Evolutionary conservation across 78 protist species (phyloP).

Genomic region (Reticulomyxa filosa): DNA sequence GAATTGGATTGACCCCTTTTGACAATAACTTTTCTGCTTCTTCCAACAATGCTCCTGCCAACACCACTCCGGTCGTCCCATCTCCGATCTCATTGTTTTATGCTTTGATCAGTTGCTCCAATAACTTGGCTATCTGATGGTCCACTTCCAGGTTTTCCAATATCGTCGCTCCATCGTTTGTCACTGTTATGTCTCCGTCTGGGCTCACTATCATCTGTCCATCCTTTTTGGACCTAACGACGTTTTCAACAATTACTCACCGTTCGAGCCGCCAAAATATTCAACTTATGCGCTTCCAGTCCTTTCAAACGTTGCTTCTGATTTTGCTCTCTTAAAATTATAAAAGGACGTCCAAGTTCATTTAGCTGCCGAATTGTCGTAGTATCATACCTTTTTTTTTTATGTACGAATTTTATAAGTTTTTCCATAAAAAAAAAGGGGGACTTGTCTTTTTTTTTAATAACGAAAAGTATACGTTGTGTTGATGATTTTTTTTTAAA

Average conservation of each 20-base stretch:
- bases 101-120: too few relatives aligned
- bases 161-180: slow-evolving; percentile 98
- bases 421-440: too few relatives aligned
- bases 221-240: slow-evolving; percentile 59
- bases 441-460: too few relatives aligned
- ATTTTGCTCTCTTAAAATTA: slow-evolving; percentile 53
- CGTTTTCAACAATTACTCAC: slow-evolving; percentile 71
- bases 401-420: too few relatives aligned
- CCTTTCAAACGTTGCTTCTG: slow-evolving; percentile 63
- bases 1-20: slow-evolving; percentile 80
- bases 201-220: slow-evolving; percentile 87
- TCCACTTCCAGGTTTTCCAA: too few relatives aligned
- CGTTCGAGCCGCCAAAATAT: slow-evolving; percentile 53
- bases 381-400: too few relatives aligned
- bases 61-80: too few relatives aligned
- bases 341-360: background rate
- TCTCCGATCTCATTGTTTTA: too few relatives aligned
- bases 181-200: slow-evolving; percentile 88
- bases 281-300: slow-evolving; percentile 76
- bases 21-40: slow-evolving; percentile 3
- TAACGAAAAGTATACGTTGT: too few relatives aligned
- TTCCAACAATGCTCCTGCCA: background rate
- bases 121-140: too few relatives aligned
- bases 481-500: too few relatives aligned
- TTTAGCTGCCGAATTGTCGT: too few relatives aligned